Conservation (phyloP, 2,329 filamentous ascomycete genomes). For the Ceratocystis smalleyi region DNA sequence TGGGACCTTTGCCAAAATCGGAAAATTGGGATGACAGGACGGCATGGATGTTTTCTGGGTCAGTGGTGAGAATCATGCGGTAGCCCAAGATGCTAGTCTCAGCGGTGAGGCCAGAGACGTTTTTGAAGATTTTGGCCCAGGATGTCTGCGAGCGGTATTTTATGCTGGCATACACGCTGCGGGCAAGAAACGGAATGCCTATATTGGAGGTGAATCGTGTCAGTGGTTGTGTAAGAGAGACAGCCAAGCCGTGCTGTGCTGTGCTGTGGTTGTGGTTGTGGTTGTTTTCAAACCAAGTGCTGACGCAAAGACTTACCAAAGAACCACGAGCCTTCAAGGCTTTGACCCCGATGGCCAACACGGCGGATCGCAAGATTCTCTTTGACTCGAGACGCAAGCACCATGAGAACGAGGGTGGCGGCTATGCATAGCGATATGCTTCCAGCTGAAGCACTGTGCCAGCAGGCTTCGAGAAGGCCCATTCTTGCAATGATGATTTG, state of each 20-base stretch:
- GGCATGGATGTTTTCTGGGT: conserved; percentile 83
- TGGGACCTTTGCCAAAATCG: conserved; percentile 68
- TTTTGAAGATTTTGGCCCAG: conserved; percentile 41
- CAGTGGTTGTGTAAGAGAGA: not conserved
- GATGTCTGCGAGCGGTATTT: conserved; percentile 42
- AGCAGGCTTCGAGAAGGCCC: conserved; percentile 5
- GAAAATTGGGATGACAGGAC: conserved; percentile 72
- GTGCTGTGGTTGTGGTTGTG: too few relatives aligned
- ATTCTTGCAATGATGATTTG: not conserved
- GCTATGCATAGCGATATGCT: not conserved
- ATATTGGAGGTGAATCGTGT: not conserved
- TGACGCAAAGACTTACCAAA: not conserved
- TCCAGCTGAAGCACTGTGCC: not conserved
- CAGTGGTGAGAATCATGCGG: conserved; percentile 59
- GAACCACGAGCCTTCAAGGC: not conserved
- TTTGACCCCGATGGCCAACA: conserved; percentile 4
- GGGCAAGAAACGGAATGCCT: conserved; percentile 49
- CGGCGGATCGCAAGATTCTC: conserved; percentile 25
- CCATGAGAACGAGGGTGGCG: not conserved
- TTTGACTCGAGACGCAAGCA: conserved; percentile 22
- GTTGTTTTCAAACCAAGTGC: too few relatives aligned
- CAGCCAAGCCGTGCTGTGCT: too few relatives aligned
- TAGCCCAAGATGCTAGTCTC: conserved; percentile 41
- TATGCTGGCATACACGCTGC: conserved; percentile 37
- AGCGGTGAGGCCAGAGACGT: conserved; percentile 36